Base-by-base conservation (phyloP, 1,284 basidiomycete genomes). In the Ustilago loliicola region DNA sequence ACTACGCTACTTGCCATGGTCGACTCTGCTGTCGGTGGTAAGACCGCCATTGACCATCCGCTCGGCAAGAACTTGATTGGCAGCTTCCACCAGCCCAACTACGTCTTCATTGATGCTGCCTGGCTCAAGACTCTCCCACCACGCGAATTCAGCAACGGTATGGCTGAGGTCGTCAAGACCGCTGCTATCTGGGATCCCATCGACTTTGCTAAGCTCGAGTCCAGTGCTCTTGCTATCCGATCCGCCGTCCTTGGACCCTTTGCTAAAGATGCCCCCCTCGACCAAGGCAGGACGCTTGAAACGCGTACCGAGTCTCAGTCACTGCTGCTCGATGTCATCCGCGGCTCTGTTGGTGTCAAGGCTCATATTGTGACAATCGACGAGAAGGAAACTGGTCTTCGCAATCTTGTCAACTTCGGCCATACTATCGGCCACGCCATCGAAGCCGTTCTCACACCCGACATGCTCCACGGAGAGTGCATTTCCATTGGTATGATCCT, bases 1-100 rank as follows among this genome's bases (percentile, higher is more conserved):
- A 98, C 97, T 0, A 98, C 95, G 0, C 89, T 99, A 3, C 90
- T 99, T 54, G 95, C 96, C 19, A 99, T 99, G 97, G 97, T 99
- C 48, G 96, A 99, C 88, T 97, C 95, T 1, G 92, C 94, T 68
- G 93, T 99, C 54, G 96, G 97, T 19, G 97, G 96, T 54, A 99
- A 99, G 83, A 99, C 97, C 0, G 97, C 96, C 34, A 96, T 99
- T 79, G 97, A 99, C 87, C 98, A 96, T 0, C 94, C 92, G 3
- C 92, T 93, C 77, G 97, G 96, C 72, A 99, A 99, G 89, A 99
- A 99, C 87, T 90, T 99, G 79, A 94, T 99, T 80, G 97, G 96
- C 74, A 93, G 96, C 3, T 99, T 99, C 89, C 96, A 95, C 93
- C 97, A 99, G 88, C 96, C 96, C 1, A 91, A 93, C 83, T 98